phyloP scores from a whole-genome alignment of 768 basidiomycete species.

The Solioccasus polychromus region DNA sequence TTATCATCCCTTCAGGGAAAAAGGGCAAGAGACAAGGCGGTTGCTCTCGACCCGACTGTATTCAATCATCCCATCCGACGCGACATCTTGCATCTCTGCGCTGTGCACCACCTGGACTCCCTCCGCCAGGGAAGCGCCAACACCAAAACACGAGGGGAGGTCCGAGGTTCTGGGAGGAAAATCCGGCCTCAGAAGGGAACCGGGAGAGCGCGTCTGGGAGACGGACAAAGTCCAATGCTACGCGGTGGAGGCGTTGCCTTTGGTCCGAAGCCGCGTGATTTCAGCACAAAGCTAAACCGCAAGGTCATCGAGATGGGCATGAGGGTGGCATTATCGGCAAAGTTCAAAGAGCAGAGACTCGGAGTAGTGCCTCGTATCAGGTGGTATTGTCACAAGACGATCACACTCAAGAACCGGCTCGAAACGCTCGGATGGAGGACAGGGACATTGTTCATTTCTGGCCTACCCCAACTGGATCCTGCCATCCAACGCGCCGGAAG shows the following conservation, averaged over 20 bases:
- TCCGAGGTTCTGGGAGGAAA: slow-evolving; percentile 85
- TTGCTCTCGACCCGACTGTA: slow-evolving; percentile 72
- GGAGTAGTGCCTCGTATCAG: slow-evolving; percentile 71
- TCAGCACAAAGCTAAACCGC: slow-evolving; percentile 86
- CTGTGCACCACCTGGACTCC: slow-evolving; percentile 82
- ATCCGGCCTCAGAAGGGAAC: slow-evolving; percentile 90
- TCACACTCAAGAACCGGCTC: slow-evolving; percentile 59
- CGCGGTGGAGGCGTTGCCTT: slow-evolving; percentile 92
- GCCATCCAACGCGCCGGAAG: slow-evolving; percentile 59
- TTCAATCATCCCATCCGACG: slow-evolving; percentile 87
- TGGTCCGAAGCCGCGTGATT: slow-evolving; percentile 89
- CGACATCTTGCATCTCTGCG: slow-evolving; percentile 91
- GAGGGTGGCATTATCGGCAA: slow-evolving; percentile 83
- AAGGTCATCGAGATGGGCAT: slow-evolving; percentile 94
- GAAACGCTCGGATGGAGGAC: slow-evolving; percentile 64
- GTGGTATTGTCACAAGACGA: slow-evolving; percentile 75
- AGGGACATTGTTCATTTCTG: slow-evolving; percentile 71
- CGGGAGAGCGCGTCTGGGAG: slow-evolving; percentile 87
- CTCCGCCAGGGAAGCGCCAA: slow-evolving; percentile 89
- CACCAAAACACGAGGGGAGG: slow-evolving; percentile 90
- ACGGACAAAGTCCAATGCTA: slow-evolving; percentile 81
- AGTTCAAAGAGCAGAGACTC: slow-evolving; percentile 70
- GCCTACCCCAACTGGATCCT: slow-evolving; percentile 49
- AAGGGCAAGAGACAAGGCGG: slow-evolving; percentile 44
- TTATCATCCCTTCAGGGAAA: slow-evolving; percentile 54